phyloP scores from a whole-genome alignment of 805 yeast species.

The Kazachstania africana region DNA sequence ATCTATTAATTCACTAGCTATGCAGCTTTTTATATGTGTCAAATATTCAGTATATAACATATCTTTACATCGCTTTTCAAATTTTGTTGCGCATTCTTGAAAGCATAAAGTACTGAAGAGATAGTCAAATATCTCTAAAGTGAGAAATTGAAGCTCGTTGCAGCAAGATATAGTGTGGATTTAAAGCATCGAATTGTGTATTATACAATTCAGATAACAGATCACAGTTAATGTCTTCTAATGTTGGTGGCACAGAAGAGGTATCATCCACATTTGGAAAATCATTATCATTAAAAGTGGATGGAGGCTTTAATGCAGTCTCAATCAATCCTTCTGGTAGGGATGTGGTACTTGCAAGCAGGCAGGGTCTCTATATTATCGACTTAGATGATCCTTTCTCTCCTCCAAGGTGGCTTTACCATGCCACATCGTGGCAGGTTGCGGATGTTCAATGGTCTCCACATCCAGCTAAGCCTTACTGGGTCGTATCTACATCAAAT shows the following conservation, averaged over 20 bases:
- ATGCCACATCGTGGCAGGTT: slow-evolving; percentile 93
- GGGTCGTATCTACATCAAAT: slow-evolving; percentile 90
- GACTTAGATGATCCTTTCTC: slow-evolving; percentile 93
- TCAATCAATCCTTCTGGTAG: slow-evolving; percentile 82
- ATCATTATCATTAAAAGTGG: slow-evolving; percentile 73
- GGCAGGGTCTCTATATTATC: slow-evolving; percentile 76
- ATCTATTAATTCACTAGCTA: no score
- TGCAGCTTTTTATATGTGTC: no score
- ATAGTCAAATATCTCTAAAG: no score
- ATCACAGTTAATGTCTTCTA: background rate
- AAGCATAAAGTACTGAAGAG: no score
- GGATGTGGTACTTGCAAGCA: slow-evolving; percentile 79
- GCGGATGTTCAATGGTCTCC: slow-evolving; percentile 99
- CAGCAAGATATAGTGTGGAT: no score
- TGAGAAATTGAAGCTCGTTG: no score
- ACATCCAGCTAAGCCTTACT: slow-evolving; percentile 67
- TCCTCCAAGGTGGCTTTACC: slow-evolving; percentile 89
- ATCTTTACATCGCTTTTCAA: no score
- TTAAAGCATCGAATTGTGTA: no score
- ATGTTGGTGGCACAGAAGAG: background rate
- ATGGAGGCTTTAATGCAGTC: slow-evolving; percentile 87
- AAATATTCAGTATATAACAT: no score
- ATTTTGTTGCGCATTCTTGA: no score
- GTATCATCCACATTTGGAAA: slow-evolving; percentile 61
- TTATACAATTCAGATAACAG: no score